These are phyloP conservation scores for Hypsizygus marmoreus DNA, from an alignment of 768 basidiomycete species.

Conservation along the genomic window DNA sequence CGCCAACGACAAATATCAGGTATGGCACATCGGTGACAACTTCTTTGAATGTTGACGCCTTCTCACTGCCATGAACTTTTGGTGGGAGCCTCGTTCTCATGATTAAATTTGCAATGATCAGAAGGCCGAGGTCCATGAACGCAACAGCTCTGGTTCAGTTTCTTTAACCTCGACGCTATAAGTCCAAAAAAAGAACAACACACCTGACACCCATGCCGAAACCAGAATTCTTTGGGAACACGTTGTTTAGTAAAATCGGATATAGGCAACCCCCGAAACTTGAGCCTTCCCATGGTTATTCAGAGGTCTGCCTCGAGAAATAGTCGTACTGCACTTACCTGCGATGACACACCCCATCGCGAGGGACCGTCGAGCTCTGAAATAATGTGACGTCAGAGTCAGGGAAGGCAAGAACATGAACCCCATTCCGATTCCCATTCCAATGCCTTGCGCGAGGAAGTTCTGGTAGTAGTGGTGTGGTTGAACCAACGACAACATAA, in stretches of 20 bases:
- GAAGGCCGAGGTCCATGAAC: constrained; percentile 45
- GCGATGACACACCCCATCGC: constrained; percentile 59
- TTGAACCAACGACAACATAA: constrained; percentile 51
- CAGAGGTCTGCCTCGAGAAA: not conserved
- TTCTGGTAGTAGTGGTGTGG: constrained; percentile 53
- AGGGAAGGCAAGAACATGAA: constrained; percentile 55
- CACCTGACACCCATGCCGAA: constrained; percentile 48
- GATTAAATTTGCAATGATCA: constrained; percentile 43
- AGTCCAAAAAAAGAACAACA: constrained; percentile 21
- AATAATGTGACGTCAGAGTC: constrained; percentile 57
- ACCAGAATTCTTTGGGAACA: constrained; percentile 37
- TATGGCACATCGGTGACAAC: constrained; percentile 44
- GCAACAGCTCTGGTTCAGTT: constrained; percentile 39
- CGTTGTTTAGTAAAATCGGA: constrained; percentile 53
- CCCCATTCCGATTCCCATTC: constrained; percentile 58
- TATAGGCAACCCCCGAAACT: constrained; percentile 53
- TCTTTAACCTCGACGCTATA: constrained; percentile 22
- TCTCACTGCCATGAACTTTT: constrained; percentile 18
- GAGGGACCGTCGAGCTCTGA: constrained; percentile 44
- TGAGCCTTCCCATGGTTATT: constrained; percentile 29
- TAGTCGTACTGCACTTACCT: constrained; percentile 30
- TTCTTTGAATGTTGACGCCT: constrained; percentile 28
- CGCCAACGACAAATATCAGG: constrained; percentile 42
- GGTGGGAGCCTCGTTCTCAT: constrained; percentile 44
- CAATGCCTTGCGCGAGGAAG: constrained; percentile 57